Conservation (phyloP, 352 stramenopile species). For the Globisporangium echinulatum region DNA sequence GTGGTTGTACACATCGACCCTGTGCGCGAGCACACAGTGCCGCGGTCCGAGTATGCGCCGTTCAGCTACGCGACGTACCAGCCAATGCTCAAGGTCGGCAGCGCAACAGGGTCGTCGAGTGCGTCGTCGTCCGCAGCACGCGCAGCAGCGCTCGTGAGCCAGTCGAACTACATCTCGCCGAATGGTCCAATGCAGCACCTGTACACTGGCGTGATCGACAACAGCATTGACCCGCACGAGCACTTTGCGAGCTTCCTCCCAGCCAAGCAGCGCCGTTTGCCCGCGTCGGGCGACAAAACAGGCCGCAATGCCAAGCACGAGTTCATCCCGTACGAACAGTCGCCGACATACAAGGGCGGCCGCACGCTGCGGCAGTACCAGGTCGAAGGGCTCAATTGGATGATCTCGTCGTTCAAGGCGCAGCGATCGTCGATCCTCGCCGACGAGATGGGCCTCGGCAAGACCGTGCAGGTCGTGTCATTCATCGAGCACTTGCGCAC, state of each 20-base stretch:
- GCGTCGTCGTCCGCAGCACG: conserved; percentile 6
- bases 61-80: conserved; percentile 72
- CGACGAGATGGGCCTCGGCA: conserved; percentile 92
- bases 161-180: conserved; percentile 64
- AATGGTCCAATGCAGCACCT: conserved; percentile 84
- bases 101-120: conserved; percentile 10
- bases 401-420: conserved; percentile 84
- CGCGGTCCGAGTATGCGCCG: conserved; percentile 45
- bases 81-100: conserved; percentile 55
- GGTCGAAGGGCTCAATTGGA: conserved; percentile 87
- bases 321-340: conserved; percentile 87
- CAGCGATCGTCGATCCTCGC: conserved; percentile 85
- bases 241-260: conserved; percentile 86
- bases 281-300: conserved; percentile 9
- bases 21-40: conserved; percentile 28
- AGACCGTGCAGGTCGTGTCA: conserved; percentile 94
- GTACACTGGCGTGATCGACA: conserved; percentile 84
- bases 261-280: conserved; percentile 18
- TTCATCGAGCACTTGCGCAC: conserved; percentile 88
- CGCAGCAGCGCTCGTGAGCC: conserved; percentile 27
- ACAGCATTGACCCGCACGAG: conserved; percentile 85
- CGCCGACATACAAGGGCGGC: conserved; percentile 82
- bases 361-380: conserved; percentile 78
- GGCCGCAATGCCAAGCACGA: conserved; percentile 33
- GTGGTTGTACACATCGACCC: conserved; percentile 36